phyloP scores from a whole-genome alignment of 257 asterid genomes.

The Leonotis leonurus region DNA sequence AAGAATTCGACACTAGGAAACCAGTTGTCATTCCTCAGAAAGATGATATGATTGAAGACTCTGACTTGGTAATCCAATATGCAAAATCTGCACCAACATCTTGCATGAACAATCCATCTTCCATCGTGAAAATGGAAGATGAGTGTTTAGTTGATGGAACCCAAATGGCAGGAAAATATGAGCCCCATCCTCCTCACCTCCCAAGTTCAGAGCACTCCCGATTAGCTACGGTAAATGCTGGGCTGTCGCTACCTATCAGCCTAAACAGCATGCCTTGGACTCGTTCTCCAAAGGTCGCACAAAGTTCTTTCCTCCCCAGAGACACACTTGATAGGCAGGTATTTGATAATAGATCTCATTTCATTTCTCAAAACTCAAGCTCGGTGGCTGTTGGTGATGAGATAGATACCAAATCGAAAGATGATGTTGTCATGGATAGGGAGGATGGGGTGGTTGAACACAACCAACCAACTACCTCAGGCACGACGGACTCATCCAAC shows the following conservation, averaged over 20 bases:
- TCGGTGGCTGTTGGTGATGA: constrained; percentile 28
- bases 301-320: constrained; percentile 23
- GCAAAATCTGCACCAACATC: constrained; percentile 17
- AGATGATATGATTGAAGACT: too few relatives aligned
- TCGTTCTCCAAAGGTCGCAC: constrained; percentile 21
- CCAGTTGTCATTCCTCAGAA: constrained; percentile 12
- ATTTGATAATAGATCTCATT: constrained; percentile 13
- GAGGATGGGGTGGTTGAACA: constrained; percentile 33
- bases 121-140: constrained; percentile 54
- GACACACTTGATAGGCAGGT: constrained; percentile 14
- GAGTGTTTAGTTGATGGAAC: constrained; percentile 25
- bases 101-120: constrained; percentile 21
- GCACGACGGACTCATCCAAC: constrained; percentile 58
- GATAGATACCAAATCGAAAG: constrained; percentile 15
- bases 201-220: constrained; percentile 16
- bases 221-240: constrained; percentile 36
- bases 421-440: constrained; percentile 17
- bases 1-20: constrained; percentile 28
- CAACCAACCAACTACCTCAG: constrained; percentile 48
- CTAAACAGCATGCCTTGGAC: constrained; percentile 25
- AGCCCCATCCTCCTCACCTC: too few relatives aligned
- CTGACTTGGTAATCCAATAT: constrained; percentile 15
- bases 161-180: too few relatives aligned
- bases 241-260: too few relatives aligned
- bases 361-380: constrained; percentile 27